Evolutionary conservation across 306 rosid genomes (phyloP).

Genomic region (Castanea sativa): DNA sequence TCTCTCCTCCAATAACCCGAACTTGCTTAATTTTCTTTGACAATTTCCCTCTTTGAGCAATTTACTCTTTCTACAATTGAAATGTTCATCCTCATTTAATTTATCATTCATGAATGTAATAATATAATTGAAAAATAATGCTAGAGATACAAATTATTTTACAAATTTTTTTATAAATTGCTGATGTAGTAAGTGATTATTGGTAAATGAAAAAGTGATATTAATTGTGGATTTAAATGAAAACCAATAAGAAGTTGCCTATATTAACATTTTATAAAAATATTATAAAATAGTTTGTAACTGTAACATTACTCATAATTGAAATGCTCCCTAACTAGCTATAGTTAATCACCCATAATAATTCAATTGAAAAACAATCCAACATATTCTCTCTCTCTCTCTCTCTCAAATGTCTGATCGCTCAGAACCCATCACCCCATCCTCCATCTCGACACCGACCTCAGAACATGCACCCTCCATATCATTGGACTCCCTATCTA

Average conservation of each 20-base stretch:
- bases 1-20: neutral
- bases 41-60: neutral
- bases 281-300: no score
- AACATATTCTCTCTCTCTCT: neutral
- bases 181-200: fast-evolving
- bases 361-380: no score
- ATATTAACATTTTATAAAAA: no score
- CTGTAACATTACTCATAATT: fast-evolving
- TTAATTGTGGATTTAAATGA: fast-evolving
- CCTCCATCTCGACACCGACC: neutral
- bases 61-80: neutral
- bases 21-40: neutral
- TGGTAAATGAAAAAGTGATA: no score
- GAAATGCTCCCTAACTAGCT: no score
- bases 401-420: constrained; percentile 23
- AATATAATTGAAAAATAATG: no score
- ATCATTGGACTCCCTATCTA: neutral
- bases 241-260: fast-evolving
- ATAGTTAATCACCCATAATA: no score
- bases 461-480: neutral
- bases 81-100: neutral
- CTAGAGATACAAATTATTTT: no score
- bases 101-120: constrained; percentile 26
- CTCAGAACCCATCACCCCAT: neutral
- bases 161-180: no score